Evolutionary conservation across 305 asterid species (phyloP), one percentile per base, ranked within the genome.

Genomic region (Fraxinus baroniana): DNA sequence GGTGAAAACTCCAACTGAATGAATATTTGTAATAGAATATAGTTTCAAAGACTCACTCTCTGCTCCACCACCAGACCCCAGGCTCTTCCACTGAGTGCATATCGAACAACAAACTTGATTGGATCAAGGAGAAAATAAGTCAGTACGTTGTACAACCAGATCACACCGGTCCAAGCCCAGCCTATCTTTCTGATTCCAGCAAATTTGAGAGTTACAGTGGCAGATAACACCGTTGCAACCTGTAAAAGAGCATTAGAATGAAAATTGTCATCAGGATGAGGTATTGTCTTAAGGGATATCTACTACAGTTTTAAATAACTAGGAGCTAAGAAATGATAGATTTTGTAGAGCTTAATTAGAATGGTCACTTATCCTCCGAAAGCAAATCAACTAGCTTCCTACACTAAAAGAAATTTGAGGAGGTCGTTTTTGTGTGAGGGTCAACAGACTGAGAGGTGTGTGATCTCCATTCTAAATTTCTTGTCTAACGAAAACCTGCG

Each of bases 211-310:
- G 89, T 87, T 20, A 72, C 89, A 22, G 80, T 78, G 78, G 90
- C 92, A n/a, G 92, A 87, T 37, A 89, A 10, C 24, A 90, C 62
- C 7, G 94, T 89, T 9, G 94, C 94, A 70, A 89, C 81, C 93
- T 90, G 88, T 57, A 52, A 44, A 73, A 49, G 13, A 22, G 15
- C 17, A 28, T 66, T 66, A 66, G 37, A 13, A 26, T 80, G 9
- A n/a, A 66, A 39, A 79, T 3, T 44, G n/a, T 44, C 55, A 44
- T 12, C n/a, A 44, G 55, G 55, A 44, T 44, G n/a, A 44, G n/a
- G 13, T 12, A 44, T 12, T 44, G 55, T 44, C 5, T 13, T 12
- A 12, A 44, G 49, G 49, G 49, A 39, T 39, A 39, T 39, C 49
- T 39, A 39, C 49, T 39, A 39, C 49, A 39, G 49, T 22, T 66